phyloP scores from a whole-genome alignment of 441 rosid genomes.

The Brassica balearica region DNA sequence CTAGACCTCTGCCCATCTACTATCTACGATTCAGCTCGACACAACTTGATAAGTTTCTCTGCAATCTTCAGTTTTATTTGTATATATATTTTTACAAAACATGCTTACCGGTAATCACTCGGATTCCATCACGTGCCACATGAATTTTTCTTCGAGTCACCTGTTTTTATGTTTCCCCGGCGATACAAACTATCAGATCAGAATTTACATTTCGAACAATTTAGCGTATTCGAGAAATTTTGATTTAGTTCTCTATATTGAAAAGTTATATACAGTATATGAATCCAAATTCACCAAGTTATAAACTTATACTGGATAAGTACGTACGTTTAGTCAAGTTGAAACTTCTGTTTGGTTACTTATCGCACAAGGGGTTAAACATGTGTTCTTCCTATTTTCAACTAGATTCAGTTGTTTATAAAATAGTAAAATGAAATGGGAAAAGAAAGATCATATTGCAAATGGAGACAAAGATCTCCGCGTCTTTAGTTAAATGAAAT shows the following conservation, averaged over 20 bases:
- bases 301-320: neutral
- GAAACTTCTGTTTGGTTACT: neutral
- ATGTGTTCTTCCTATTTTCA: neutral
- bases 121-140: constrained; percentile 37
- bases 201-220: constrained; percentile 5
- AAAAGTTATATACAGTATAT: neutral
- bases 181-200: neutral
- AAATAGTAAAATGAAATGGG: neutral
- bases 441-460: constrained; percentile 23
- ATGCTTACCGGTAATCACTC: constrained; percentile 25
- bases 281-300: neutral
- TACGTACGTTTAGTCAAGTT: neutral
- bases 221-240: neutral
- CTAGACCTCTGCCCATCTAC: constrained; percentile 15
- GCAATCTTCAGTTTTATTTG: neutral
- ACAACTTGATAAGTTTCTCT: neutral
- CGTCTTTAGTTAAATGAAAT: constrained; percentile 36
- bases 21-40: neutral
- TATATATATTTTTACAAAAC: neutral
- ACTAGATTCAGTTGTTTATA: neutral
- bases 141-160: constrained; percentile 20
- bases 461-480: constrained; percentile 38
- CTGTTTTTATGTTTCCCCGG: neutral
- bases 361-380: neutral
- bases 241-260: neutral